Evolutionary conservation across 2,329 filamentous ascomycete genomes (phyloP).

Genomic region (Ceratocystiopsis brevicomis): DNA sequence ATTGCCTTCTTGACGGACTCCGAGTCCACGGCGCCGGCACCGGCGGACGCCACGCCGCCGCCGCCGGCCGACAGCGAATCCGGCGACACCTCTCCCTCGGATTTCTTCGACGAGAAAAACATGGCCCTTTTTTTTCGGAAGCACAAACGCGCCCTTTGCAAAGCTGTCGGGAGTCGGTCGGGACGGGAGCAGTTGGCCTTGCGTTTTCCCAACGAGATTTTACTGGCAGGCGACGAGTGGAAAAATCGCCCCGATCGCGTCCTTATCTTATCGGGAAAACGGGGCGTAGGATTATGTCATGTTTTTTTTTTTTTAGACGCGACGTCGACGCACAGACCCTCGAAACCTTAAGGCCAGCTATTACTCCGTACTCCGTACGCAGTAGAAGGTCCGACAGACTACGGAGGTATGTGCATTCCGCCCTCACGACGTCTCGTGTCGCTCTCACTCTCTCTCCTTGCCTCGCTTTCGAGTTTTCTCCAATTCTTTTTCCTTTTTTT

Average conservation of each 20-base stretch:
- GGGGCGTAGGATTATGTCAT: too few species aligned
- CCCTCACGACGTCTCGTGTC: too few species aligned
- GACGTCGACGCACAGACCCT: too few species aligned
- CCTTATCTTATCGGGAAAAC: background rate
- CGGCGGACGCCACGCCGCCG: too few species aligned
- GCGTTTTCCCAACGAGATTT: background rate
- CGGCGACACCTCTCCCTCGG: constrained; percentile 1
- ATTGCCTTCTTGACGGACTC: constrained; percentile 39
- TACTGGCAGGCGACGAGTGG: background rate
- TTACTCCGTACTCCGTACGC: too few species aligned
- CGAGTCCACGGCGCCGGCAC: constrained; percentile 32
- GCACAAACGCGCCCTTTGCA: too few species aligned
- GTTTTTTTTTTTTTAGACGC: too few species aligned
- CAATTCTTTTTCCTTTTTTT: background rate
- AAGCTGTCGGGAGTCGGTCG: background rate
- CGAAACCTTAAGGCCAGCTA: too few species aligned
- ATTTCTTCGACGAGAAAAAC: constrained; percentile 8
- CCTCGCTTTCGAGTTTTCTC: too few species aligned
- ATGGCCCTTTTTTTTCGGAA: background rate
- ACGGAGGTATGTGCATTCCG: too few species aligned
- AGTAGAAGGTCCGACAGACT: too few species aligned
- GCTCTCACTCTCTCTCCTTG: too few species aligned
- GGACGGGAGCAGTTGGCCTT: background rate
- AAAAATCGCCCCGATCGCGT: background rate
- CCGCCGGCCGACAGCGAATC: constrained; percentile 1